Conservation (phyloP, 225 moss, liverwort and hornwort species). For the Thuidium tamariscinum region DNA sequence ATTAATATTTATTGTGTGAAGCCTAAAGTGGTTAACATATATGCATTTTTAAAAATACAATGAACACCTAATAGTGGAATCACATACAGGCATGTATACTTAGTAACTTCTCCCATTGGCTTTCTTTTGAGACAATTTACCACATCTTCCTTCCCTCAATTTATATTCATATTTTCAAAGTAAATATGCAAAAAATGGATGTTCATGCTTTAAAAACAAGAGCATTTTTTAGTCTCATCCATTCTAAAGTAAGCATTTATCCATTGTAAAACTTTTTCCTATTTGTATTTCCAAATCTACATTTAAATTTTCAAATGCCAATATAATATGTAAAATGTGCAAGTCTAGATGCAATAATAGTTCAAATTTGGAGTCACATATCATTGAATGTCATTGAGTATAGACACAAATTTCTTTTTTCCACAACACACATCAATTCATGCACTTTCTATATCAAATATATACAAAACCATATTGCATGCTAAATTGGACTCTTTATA, state of each 20-base stretch:
- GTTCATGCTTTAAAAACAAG: accelerated
- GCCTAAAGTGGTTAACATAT: too few species aligned
- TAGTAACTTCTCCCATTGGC: background rate
- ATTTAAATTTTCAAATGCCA: background rate
- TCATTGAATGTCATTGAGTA: accelerated
- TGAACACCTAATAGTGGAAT: background rate
- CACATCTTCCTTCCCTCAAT: background rate
- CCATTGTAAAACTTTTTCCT: background rate
- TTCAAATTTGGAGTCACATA: background rate
- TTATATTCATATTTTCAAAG: accelerated
- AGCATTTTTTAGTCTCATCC: background rate
- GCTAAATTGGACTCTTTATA: background rate
- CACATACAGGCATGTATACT: background rate
- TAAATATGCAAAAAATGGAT: background rate
- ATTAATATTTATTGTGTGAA: too few species aligned
- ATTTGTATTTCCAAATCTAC: background rate
- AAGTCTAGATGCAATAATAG: background rate
- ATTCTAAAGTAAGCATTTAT: accelerated
- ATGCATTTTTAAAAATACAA: background rate
- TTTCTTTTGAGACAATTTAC: background rate
- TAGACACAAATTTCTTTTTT: background rate
- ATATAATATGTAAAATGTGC: background rate
- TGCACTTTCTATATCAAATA: background rate
- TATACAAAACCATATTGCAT: accelerated
- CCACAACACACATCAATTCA: background rate